Conservation (phyloP, 1,284 basidiomycete species). For the Leccinum huronense region DNA sequence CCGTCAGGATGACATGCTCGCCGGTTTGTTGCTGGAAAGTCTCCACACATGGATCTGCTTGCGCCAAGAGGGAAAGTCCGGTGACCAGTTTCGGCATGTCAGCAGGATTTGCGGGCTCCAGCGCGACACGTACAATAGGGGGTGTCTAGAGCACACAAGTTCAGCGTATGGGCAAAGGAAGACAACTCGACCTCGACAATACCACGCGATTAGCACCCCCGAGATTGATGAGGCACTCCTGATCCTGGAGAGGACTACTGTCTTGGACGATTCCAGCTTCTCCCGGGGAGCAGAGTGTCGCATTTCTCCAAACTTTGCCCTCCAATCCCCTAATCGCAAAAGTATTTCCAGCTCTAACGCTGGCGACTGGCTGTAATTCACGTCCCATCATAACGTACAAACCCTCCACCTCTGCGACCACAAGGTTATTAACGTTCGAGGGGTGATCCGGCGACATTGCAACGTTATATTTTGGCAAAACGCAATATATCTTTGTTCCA, state of each 20-base stretch:
- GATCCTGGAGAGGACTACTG: conserved; percentile 38
- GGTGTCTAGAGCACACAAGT: conserved; percentile 50
- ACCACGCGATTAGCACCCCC: conserved; percentile 76
- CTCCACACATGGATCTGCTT: conserved; percentile 97
- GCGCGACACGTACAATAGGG: conserved; percentile 93
- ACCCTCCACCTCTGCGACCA: conserved; percentile 65
- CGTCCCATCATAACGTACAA: conserved; percentile 99
- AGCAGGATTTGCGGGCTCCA: conserved; percentile 87
- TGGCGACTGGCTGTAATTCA: conserved; percentile 81
- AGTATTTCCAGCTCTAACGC: conserved; percentile 92
- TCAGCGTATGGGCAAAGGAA: conserved; percentile 5
- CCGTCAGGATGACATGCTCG: conserved; percentile 96
- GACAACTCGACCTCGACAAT: conserved; percentile 17
- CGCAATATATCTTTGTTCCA: conserved; percentile 67
- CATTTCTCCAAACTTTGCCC: conserved; percentile 88
- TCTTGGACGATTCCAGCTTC: conserved; percentile 43
- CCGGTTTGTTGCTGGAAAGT: conserved; percentile 96
- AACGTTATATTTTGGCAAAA: conserved; percentile 90
- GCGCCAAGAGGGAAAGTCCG: conserved; percentile 87
- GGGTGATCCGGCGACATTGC: conserved; percentile 65
- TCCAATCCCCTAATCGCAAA: conserved; percentile 92
- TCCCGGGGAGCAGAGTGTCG: conserved; percentile 79
- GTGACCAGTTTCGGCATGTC: conserved; percentile 91
- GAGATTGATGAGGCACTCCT: conserved; percentile 75
- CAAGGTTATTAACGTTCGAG: conserved; percentile 68